Evolutionary conservation across 2,329 filamentous ascomycete species (phyloP), one percentile per base, ranked within the genome.

Genomic region (Penicillium corylophilum): DNA sequence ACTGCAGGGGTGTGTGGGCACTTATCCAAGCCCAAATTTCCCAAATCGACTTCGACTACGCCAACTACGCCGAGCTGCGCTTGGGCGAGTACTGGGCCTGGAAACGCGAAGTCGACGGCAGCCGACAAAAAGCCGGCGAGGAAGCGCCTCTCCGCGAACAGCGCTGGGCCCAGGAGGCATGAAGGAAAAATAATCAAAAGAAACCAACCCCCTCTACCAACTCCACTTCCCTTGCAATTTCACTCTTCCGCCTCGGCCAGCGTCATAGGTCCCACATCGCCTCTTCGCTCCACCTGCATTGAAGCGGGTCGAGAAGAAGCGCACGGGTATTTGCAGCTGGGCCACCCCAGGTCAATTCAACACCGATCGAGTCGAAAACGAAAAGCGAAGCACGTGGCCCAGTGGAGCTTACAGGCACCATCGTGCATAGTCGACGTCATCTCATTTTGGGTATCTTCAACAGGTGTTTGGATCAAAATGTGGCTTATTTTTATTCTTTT

Each of bases 41-140:
- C 10, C 84, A 93, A 59, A 99, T 99, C 64, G 89, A 96, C 68
- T 99, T 99, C 67, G 92, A 99, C 74, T 99, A 99, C 69, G 89
- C 90, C 39, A 84, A 82, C 8, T 99, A 97, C 70, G 93, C 94
- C 10, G 90, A 96, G 71, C 74, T 87, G 15, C 81, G 94, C 49
- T 77, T 99, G 5, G 86, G 88, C 45, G 94, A 97, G 75, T 97
- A 96, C 74, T 95, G 87, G 82, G 90, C 87, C 4, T 96, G 90
- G 90, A 89, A 92, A 68, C 85, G 81, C 41, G 89, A 93, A 70
- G 73, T 77, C 20, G 82, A 87, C 51, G 88, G 87, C 7, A 82
- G 78, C 54, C 80, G 89, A 42, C 70, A 72, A 44, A 63, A 70
- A 41, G 69, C 76, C 31, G 79, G 78, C 1, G 78, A 81, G 59